phyloP scores from a whole-genome alignment of 169 alveolate species.

The Plasmodium knowlesi region DNA sequence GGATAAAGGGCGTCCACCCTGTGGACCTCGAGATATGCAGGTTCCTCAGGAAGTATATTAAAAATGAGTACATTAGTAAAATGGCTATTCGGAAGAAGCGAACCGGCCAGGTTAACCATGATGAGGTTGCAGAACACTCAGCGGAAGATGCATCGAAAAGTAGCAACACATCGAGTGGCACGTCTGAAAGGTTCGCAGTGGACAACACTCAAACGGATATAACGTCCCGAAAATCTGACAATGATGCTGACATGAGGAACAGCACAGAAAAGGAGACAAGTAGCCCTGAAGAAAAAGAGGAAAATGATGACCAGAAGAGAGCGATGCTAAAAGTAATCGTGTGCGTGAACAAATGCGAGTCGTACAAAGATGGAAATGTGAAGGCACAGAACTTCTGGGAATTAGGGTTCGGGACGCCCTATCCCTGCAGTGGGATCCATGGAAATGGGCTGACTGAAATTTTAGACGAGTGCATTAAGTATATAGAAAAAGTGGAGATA shows the following conservation, averaged over 20 bases:
- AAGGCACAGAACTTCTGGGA: slow-evolving; percentile 86
- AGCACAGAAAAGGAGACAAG: not conserved
- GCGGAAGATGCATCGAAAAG: not conserved
- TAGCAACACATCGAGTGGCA: not conserved
- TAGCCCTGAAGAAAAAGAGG: not conserved
- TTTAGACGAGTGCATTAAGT: slow-evolving; percentile 74
- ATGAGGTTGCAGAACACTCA: not conserved
- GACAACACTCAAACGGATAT: not conserved
- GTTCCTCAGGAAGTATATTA: slow-evolving; percentile 68
- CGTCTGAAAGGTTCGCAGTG: not conserved
- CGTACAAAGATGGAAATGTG: slow-evolving; percentile 80
- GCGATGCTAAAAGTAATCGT: slow-evolving; percentile 62
- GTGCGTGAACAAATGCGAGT: slow-evolving; percentile 85
- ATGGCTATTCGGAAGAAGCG: not conserved
- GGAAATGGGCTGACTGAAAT: slow-evolving; percentile 85
- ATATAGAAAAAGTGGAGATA: slow-evolving; percentile 62
- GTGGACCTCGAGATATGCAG: slow-evolving; percentile 78
- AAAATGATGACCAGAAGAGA: not conserved
- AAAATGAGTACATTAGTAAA: slow-evolving; percentile 20
- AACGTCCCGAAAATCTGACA: not conserved
- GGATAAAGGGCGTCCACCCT: slow-evolving; percentile 84
- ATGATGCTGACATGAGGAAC: not conserved
- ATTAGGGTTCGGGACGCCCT: slow-evolving; percentile 84
- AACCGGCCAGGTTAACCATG: not conserved
- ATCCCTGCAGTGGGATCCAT: slow-evolving; percentile 84